Conservation (phyloP, 164 flowering plant genomes). For the Platanus orientalis region DNA sequence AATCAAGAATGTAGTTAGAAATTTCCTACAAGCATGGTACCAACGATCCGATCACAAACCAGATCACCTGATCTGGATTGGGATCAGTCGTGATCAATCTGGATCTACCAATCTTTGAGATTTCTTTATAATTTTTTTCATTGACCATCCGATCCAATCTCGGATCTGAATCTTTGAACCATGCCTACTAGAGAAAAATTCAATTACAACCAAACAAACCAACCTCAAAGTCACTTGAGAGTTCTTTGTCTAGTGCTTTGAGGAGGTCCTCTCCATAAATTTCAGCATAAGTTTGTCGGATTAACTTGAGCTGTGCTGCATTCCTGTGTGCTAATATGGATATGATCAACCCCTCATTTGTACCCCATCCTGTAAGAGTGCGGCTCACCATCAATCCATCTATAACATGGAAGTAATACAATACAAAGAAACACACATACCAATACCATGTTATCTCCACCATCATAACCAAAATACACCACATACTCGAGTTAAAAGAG, state of each 20-base stretch:
- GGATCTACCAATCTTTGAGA: too few relatives aligned
- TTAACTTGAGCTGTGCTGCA: slow-evolving; percentile 52
- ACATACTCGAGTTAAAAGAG: neutral
- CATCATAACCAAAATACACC: too few relatives aligned
- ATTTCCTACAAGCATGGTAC: too few relatives aligned
- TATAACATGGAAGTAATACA: neutral
- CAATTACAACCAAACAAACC: neutral
- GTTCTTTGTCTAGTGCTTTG: slow-evolving; percentile 55
- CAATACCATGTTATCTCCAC: too few relatives aligned
- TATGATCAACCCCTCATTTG: slow-evolving; percentile 62
- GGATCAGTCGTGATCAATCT: too few relatives aligned
- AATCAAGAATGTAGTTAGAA: neutral
- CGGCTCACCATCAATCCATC: neutral
- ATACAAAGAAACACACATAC: neutral
- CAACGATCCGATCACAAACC: too few relatives aligned
- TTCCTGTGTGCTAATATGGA: slow-evolving; percentile 68
- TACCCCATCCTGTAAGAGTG: slow-evolving; percentile 74
- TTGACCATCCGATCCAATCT: too few relatives aligned
- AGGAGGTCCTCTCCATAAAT: slow-evolving; percentile 72
- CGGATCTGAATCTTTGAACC: too few relatives aligned
- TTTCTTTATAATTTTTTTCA: too few relatives aligned
- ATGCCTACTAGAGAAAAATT: neutral
- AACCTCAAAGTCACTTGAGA: slow-evolving; percentile 72
- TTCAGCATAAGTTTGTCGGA: slow-evolving; percentile 45
- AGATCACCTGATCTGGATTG: too few relatives aligned